Conservation (phyloP, 164 flowering plant genomes). For the Houttuynia cordata region DNA sequence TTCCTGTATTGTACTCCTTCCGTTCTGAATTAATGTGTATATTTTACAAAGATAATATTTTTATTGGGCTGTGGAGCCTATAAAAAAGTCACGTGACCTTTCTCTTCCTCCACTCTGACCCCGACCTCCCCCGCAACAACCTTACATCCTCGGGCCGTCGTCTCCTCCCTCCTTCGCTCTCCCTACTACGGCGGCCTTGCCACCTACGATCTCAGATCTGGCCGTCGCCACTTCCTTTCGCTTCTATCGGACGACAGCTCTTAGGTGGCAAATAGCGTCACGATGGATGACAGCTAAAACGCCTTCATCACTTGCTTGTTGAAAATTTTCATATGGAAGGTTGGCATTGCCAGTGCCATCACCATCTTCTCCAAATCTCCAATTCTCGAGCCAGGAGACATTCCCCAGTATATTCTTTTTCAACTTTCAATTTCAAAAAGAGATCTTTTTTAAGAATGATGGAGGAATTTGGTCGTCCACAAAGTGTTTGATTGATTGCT, state of each 20-base stretch:
- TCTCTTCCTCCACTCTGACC: conserved; percentile 42
- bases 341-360: conserved; percentile 30
- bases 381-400: conserved; percentile 18
- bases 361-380: conserved; percentile 48
- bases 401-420: not conserved
- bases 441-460: too few species aligned
- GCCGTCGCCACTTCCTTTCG: conserved; percentile 44
- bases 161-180: conserved; percentile 30
- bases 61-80: too few species aligned
- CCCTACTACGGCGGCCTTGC: conserved; percentile 32
- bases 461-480: too few species aligned
- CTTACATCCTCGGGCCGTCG: conserved; percentile 28
- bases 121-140: conserved; percentile 63
- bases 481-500: too few species aligned
- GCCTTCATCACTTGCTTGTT: conserved; percentile 65
- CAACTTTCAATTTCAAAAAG: too few species aligned
- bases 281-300: conserved; percentile 55
- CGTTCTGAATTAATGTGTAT: too few species aligned
- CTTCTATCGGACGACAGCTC: conserved; percentile 20
- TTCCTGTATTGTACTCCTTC: too few species aligned
- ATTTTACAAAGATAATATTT: too few species aligned
- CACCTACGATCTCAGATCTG: conserved; percentile 59
- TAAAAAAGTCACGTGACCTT: too few species aligned
- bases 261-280: conserved; percentile 47
- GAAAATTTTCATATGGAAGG: conserved; percentile 57